Conservation (phyloP, 768 basidiomycete species). For the Lactarius pseudohatsudake region DNA sequence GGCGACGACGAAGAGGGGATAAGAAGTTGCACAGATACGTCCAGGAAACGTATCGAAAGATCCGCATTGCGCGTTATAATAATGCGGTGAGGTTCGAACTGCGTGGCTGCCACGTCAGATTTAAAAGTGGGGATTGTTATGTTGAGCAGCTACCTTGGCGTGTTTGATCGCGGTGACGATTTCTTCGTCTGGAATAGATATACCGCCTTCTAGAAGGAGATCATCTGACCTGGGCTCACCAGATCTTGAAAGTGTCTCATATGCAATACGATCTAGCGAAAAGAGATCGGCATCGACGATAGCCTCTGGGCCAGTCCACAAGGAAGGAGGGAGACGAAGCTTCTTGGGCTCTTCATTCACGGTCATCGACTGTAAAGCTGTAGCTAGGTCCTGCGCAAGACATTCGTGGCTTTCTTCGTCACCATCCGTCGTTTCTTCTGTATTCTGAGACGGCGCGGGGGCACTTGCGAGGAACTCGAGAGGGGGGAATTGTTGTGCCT, state of each 20-base stretch:
- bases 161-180: constrained; percentile 49
- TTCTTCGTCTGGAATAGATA: constrained; percentile 54
- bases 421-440: background rate
- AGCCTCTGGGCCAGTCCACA: constrained; percentile 42
- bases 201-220: constrained; percentile 47
- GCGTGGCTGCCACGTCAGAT: constrained; percentile 4
- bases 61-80: constrained; percentile 64
- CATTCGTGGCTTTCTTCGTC: constrained; percentile 20
- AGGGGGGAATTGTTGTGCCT: constrained; percentile 74
- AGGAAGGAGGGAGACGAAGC: constrained; percentile 39
- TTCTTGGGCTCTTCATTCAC: constrained; percentile 41
- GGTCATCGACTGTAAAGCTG: constrained; percentile 43
- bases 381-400: constrained; percentile 42
- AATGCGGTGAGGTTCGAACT: constrained; percentile 66
- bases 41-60: constrained; percentile 67
- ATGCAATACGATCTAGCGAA: constrained; percentile 47
- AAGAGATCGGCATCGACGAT: constrained; percentile 47
- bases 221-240: constrained; percentile 30
- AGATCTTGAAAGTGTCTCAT: constrained; percentile 41
- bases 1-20: constrained; percentile 47
- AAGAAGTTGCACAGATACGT: constrained; percentile 69
- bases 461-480: constrained; percentile 36
- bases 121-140: background rate
- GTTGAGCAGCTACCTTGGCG: constrained; percentile 48
- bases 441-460: background rate